Base-by-base conservation (phyloP, 352 stramenopile genomes). In the Phytophthora uliginosa region DNA sequence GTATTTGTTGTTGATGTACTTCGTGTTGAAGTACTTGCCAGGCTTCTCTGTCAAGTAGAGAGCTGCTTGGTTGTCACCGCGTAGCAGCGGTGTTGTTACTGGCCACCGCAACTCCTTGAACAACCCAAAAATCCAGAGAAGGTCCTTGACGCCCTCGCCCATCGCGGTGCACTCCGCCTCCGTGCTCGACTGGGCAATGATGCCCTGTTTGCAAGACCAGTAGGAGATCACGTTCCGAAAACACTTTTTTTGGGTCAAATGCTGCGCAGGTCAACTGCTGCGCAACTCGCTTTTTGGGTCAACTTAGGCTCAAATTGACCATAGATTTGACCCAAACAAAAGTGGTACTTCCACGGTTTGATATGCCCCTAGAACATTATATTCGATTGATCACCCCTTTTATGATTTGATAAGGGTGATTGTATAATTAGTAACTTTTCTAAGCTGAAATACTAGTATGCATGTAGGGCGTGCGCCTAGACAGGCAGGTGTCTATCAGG, bases 101-200 rank as follows among this genome's bases (percentile, higher is more conserved):
- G 5, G 36, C 38, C 38, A 66, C 2, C n/a, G 4, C 34, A 72
- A 17, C 36, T 66, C 58, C 13, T 66, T 40, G 12, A 15, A 31
- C 9, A 72, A 15, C 7, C 57, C 51, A 7, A 36, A 38, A 2
- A 81, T 28, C 71, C 66, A 77, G 36, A 78, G 10, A 1, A 82
- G 17, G 20, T 80, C 71, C 0, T 63, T 48, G 0, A 59, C 52
- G 1, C 66, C 66, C 63, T 79, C 73, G n/a, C 68, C 52, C 73
- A 81, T 78, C 0, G 69, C 73, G 13, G 72, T 51, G n/a, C 78
- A 82, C 33, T 78, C 74, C 0, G 67, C 66, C 24, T 80, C 68
- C 6, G 69, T 76, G 0, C 71, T 85, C 3, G 74, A 77, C 1
- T 69, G 51, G 0, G 78, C 63, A 13, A 74, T 77, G 36, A 81